These are phyloP conservation scores for Pueraria montana DNA, from an alignment of 306 rosid genomes.

Conservation along the genomic window DNA sequence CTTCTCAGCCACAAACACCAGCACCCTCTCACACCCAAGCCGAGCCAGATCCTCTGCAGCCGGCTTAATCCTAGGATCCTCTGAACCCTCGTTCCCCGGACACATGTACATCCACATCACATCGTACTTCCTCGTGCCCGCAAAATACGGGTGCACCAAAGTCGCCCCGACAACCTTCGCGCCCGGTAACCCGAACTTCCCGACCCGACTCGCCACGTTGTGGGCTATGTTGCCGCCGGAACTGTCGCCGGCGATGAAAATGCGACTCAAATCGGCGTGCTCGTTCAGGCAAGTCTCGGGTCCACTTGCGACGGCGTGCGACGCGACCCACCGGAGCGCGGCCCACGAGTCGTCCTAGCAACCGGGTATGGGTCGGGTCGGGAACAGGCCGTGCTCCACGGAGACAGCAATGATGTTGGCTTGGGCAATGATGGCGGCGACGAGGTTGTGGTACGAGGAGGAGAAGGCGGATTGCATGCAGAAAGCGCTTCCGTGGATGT, in stretches of 20 bases:
- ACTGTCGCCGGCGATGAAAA: conserved; percentile 61
- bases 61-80: conserved; percentile 59
- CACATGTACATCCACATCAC: conserved; percentile 66
- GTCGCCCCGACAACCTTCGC: conserved; percentile 45
- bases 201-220: conserved; percentile 1
- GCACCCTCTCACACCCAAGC: conserved; percentile 56
- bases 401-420: conserved; percentile 31
- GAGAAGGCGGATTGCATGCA: conserved; percentile 52
- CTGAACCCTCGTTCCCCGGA: conserved; percentile 46
- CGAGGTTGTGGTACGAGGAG: conserved; percentile 37
- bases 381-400: conserved; percentile 27
- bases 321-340: conserved; percentile 56
- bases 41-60: conserved; percentile 55
- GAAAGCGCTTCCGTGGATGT: conserved; percentile 55
- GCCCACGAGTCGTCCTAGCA: conserved; percentile 53
- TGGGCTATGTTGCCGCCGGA: conserved; percentile 46
- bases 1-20: conserved; percentile 61
- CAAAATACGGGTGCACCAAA: conserved; percentile 64
- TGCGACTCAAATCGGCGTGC: conserved; percentile 46
- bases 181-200: conserved; percentile 44
- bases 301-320: conserved; percentile 50
- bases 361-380: conserved; percentile 31
- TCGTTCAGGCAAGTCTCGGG: conserved; percentile 60
- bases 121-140: conserved; percentile 45
- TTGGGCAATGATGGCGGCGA: not conserved